These are phyloP conservation scores for Kodamaea kaohsiungensis DNA, from an alignment of 805 yeast species.

Conservation along the genomic window DNA sequence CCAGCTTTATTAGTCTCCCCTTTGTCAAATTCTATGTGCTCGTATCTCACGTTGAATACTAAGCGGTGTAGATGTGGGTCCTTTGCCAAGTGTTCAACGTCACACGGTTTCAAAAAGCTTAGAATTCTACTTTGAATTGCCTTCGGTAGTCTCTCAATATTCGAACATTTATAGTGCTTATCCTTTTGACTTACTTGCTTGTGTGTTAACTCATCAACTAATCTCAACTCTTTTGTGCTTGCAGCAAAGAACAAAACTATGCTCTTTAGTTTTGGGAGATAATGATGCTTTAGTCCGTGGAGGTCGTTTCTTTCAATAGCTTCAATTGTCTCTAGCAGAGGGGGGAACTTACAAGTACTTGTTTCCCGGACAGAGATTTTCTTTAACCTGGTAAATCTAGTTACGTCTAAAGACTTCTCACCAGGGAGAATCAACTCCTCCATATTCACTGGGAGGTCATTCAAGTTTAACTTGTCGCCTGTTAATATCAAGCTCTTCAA, in stretches of 20 bases:
- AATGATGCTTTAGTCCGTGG: not conserved
- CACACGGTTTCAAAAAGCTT: not conserved
- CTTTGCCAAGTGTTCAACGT: not conserved
- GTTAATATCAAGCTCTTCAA: not conserved
- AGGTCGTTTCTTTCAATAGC: not conserved
- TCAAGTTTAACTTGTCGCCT: not conserved
- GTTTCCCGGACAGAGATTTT: not conserved
- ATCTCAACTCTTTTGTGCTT: not conserved
- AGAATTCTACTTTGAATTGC: not conserved
- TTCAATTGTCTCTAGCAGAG: not conserved
- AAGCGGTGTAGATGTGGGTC: not conserved
- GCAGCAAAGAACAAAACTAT: not conserved
- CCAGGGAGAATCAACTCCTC: not conserved
- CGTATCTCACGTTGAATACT: not conserved
- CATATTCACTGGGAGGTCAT: not conserved
- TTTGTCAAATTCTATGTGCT: not conserved
- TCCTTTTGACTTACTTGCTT: not conserved
- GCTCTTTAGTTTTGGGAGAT: not conserved
- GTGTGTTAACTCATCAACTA: not conserved
- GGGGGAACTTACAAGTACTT: not conserved
- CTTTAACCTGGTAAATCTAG: not conserved
- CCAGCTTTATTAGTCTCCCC: not conserved
- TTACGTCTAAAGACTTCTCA: not conserved
- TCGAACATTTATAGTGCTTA: not conserved
- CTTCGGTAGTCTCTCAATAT: not conserved